Evolutionary conservation across 805 yeast genomes (phyloP), one percentile per base, ranked within the genome.

Genomic region (Wickerhamomyces bisporus): DNA sequence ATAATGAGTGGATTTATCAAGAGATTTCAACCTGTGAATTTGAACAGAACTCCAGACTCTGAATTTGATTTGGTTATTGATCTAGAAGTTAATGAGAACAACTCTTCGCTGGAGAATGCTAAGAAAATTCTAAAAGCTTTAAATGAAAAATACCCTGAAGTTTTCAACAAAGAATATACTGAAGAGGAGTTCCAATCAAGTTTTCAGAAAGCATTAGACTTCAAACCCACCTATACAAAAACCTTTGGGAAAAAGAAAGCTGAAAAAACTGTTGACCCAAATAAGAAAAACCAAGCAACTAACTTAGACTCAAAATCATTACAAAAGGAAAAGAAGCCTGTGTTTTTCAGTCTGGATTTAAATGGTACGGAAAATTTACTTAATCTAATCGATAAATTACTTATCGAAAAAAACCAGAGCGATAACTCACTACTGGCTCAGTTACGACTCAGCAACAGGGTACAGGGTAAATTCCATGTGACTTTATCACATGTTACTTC

Each of bases 1-100:
- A 81, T 93, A 24, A 77, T 91, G 86, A 64, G 65, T 23, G 87
- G 89, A 0, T 89, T 91, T 52, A 65, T 85, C 33, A 66, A 67
- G 5, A 64, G 93, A 40, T 86, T 81, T 50, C 85, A 86, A 53
- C 75, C 77, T 0, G 69, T 86, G 3, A 62, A 73, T 41, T 41
- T 62, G 1, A 38, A 45, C 0, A 56, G 44, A 12, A 57, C 53
- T 3, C 95, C 95, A 0, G 96, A 89, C 48, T 60, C 65, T 10
- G 47, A 55, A 26, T 91, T 89, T 63, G 91, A 86, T 55, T 42
- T 64, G 11, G 65, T 86, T 3, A 75, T 93, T 17, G 63, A 81
- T 38, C 60, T 93, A 36, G 61, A 69, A 5, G 73, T 77, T 2
- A 43, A 47, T 5, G 51, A 48, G 1, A 45, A 57, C 3, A 60